Percentiles rank a stretch among this genome's conserved stretches.
Evolutionary conservation across 345 rosid genomes (phyloP).

Genomic region (Citrus maxima): DNA sequence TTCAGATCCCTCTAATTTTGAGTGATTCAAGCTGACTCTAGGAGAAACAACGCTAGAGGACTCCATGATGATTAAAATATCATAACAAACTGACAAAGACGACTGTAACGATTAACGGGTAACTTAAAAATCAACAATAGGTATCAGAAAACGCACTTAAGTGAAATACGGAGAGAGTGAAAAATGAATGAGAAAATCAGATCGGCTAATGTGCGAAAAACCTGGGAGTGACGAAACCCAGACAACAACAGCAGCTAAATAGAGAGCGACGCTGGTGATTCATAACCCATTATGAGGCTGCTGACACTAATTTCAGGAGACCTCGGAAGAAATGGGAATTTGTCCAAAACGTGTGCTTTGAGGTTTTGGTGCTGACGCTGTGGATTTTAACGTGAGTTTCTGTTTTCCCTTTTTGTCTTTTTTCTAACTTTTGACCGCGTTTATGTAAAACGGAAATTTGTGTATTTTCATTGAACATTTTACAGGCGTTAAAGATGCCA

Average conservation of each 20-base stretch:
- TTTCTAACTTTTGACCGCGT: neutral
- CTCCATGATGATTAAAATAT: constrained; percentile 33
- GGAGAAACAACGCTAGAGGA: constrained; percentile 32
- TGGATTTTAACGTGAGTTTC: neutral
- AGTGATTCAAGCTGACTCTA: constrained; percentile 28
- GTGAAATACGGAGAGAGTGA: neutral
- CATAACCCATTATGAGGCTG: neutral
- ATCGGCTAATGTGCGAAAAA: neutral
- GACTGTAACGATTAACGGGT: neutral
- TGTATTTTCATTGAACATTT: neutral
- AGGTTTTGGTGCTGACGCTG: neutral
- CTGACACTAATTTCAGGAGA: neutral
- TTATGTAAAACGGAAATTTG: neutral
- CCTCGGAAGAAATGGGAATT: neutral
- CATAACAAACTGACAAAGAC: neutral
- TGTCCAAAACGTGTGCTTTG: constrained; percentile 2
- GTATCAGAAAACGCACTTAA: neutral
- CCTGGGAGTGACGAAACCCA: constrained; percentile 7
- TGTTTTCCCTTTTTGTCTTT: neutral
- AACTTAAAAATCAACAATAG: neutral
- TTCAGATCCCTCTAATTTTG: constrained; percentile 30
- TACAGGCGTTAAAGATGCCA: neutral
- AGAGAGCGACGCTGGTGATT: neutral
- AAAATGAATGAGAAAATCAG: neutral
- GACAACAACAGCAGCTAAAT: neutral